Conservation (phyloP, 2,329 filamentous ascomycete genomes). For the Talaromyces rugulosus region DNA sequence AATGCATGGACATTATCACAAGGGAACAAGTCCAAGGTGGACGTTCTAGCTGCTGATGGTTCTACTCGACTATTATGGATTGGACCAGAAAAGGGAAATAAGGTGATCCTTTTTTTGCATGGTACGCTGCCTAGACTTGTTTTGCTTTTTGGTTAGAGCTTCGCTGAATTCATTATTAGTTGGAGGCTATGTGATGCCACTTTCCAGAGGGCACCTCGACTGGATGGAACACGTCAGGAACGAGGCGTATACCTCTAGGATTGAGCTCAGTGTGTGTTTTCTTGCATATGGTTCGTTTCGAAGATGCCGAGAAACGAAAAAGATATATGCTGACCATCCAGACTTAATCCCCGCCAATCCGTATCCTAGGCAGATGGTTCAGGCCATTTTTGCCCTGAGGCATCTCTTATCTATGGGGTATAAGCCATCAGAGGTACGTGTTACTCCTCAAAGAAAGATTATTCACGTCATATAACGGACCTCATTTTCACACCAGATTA, state of each 20-base stretch:
- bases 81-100: slow-evolving; percentile 10
- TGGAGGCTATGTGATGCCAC: slow-evolving; percentile 23
- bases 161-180: slow-evolving; percentile 9
- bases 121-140: slow-evolving; percentile 11
- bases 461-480: neutral
- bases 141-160: neutral
- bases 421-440: slow-evolving; percentile 12
- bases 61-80: slow-evolving; percentile 18
- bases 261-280: slow-evolving; percentile 1
- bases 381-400: slow-evolving; percentile 16
- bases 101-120: slow-evolving; percentile 21
- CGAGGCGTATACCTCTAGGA: slow-evolving; percentile 10
- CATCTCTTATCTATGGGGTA: slow-evolving; percentile 16
- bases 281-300: neutral
- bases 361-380: slow-evolving; percentile 20
- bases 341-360: slow-evolving; percentile 16
- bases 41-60: neutral
- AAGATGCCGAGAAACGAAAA: slow-evolving; percentile 5
- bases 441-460: neutral
- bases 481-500: slow-evolving; percentile 14
- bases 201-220: slow-evolving; percentile 18
- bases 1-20: slow-evolving; percentile 13
- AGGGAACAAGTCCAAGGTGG: neutral
- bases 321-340: slow-evolving; percentile 17
- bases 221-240: slow-evolving; percentile 18